phyloP scores from a whole-genome alignment of 2,329 filamentous ascomycete genomes.

The Metarhizium brunneum region DNA sequence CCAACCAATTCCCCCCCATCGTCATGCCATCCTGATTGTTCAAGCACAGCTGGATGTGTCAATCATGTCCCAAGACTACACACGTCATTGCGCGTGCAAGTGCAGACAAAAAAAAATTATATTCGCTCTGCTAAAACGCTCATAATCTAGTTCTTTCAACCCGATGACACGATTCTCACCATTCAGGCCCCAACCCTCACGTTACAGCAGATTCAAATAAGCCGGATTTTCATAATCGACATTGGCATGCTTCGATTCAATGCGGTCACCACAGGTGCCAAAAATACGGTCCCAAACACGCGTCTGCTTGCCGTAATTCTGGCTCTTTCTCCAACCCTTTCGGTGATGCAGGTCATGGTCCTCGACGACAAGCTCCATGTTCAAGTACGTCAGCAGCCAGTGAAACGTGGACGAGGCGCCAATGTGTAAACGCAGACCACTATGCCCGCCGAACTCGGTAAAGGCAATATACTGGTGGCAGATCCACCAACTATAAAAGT shows the following conservation, averaged over 20 bases:
- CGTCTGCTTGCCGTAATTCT: slow-evolving; percentile 7
- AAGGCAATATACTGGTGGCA: slow-evolving; percentile 30
- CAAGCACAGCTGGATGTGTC: too few relatives aligned
- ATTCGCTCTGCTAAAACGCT: too few relatives aligned
- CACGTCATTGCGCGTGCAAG: too few relatives aligned
- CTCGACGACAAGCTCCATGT: slow-evolving; percentile 22
- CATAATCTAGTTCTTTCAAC: too few relatives aligned
- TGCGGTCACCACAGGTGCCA: not conserved
- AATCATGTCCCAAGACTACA: too few relatives aligned
- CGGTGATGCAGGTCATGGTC: not conserved
- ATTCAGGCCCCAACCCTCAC: too few relatives aligned
- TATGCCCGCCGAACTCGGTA: slow-evolving; percentile 25
- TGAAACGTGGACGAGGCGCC: slow-evolving; percentile 20
- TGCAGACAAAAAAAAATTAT: too few relatives aligned
- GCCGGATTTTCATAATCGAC: slow-evolving; percentile 1
- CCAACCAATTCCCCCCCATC: too few relatives aligned
- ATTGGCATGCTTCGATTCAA: not conserved
- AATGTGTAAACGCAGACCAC: slow-evolving; percentile 23
- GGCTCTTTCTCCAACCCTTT: not conserved
- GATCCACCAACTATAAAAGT: slow-evolving; percentile 34
- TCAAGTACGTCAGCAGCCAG: slow-evolving; percentile 20
- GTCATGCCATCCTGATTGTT: too few relatives aligned
- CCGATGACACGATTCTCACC: too few relatives aligned
- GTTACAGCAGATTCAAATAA: not conserved
- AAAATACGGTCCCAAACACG: not conserved